Conservation (phyloP, 2,329 filamentous ascomycete species). For the Albophoma yamanashiensis region DNA sequence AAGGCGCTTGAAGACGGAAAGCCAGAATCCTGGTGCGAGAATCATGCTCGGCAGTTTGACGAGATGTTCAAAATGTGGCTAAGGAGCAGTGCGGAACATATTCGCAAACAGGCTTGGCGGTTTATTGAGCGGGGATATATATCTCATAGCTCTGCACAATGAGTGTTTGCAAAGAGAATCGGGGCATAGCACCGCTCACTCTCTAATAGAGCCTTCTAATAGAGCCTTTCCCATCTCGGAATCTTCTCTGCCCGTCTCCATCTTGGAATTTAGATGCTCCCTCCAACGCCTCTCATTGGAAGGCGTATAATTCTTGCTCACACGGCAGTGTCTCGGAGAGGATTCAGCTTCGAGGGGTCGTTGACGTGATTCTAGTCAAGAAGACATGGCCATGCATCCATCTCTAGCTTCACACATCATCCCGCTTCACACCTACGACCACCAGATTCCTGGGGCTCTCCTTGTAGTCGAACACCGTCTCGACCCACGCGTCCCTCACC, state of each 20-base stretch:
- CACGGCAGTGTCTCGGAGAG: neutral
- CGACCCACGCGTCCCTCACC: constrained; percentile 74
- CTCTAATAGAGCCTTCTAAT: neutral
- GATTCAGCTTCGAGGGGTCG: neutral
- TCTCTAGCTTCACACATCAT: constrained; percentile 1
- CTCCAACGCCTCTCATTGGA: neutral
- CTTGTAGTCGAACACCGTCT: constrained; percentile 82
- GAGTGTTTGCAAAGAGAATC: neutral
- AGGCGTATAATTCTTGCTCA: neutral
- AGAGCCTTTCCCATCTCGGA: neutral
- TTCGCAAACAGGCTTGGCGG: neutral
- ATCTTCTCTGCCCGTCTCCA: neutral
- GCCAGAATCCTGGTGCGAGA: neutral
- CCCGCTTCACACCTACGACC: constrained; percentile 78
- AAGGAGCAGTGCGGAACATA: neutral
- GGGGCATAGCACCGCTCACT: neutral
- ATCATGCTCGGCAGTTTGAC: neutral
- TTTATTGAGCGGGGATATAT: neutral
- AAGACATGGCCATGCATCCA: neutral
- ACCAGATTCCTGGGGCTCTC: constrained; percentile 85
- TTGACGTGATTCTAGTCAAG: neutral
- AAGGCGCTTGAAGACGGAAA: neutral
- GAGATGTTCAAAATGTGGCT: neutral
- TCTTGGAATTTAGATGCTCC: neutral
- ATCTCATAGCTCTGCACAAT: neutral